Percentiles rank a stretch among this genome's conserved stretches.
Conservation (phyloP, 1,139 yeast genomes). For the Hansenula sp. region DNA sequence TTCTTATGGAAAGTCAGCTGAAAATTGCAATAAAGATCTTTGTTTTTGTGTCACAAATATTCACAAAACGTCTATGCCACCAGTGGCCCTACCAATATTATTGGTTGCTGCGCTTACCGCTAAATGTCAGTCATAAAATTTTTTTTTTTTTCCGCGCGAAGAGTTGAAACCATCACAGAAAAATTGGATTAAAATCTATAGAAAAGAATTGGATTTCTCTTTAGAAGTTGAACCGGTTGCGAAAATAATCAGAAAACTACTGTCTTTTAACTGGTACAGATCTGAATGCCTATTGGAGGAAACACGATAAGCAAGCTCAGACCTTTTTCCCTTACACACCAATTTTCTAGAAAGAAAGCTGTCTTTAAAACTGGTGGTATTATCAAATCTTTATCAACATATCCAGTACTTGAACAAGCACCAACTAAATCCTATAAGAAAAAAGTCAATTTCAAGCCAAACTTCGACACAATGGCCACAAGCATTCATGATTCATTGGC, state of each 20-base stretch:
- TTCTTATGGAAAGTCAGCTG: background rate
- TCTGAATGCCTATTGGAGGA: background rate
- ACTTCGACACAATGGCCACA: slow-evolving; percentile 6
- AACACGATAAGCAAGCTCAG: background rate
- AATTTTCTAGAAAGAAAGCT: background rate
- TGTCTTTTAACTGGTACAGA: background rate
- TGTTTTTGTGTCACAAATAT: background rate
- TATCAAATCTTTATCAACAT: background rate
- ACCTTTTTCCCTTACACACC: background rate
- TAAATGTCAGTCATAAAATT: background rate
- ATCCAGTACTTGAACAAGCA: background rate
- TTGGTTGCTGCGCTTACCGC: background rate
- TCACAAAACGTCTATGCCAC: background rate
- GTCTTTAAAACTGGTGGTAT: background rate
- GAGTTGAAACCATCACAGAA: background rate
- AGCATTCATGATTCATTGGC: slow-evolving; percentile 20
- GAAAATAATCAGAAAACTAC: background rate
- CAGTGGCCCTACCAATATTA: too few relatives aligned
- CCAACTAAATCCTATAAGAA: background rate
- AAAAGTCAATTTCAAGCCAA: slow-evolving; percentile 17
- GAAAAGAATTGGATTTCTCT: too few relatives aligned
- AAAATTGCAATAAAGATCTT: too few relatives aligned
- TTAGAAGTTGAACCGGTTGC: too few relatives aligned
- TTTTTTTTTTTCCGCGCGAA: background rate
- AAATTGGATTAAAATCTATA: background rate